Evolutionary conservation across 164 flowering plant genomes (phyloP).

Genomic region (Sedum album): DNA sequence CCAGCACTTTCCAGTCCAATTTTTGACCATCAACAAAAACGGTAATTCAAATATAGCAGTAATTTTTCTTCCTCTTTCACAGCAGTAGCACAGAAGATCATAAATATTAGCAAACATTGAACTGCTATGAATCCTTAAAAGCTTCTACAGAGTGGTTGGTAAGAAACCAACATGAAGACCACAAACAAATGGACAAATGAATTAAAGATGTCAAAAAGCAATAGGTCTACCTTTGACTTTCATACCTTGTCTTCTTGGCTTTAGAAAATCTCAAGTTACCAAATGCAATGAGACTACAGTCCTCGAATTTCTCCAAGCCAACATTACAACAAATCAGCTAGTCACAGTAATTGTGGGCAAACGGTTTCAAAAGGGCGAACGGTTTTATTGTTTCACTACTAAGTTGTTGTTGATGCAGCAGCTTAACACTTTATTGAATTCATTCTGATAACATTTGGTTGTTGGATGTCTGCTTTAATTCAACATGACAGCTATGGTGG

Average conservation of each 20-base stretch:
- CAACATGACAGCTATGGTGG: constrained; percentile 1
- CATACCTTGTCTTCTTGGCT: background rate
- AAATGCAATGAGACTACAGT: background rate
- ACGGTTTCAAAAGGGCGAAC: background rate
- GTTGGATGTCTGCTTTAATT: background rate
- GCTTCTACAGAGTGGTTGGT: background rate
- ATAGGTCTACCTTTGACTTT: background rate
- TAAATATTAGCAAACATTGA: no score
- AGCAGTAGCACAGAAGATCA: background rate
- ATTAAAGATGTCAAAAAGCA: background rate
- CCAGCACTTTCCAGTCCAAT: constrained; percentile 1
- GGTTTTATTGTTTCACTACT: background rate
- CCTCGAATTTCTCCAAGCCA: background rate
- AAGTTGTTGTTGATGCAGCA: background rate
- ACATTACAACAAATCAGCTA: background rate
- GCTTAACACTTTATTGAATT: background rate
- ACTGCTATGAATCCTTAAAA: no score
- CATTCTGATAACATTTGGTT: background rate
- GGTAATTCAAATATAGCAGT: background rate
- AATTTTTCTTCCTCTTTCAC: background rate
- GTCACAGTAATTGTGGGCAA: background rate
- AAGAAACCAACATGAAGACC: background rate
- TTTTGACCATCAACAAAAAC: background rate
- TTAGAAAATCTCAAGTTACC: background rate
- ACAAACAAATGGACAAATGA: background rate